phyloP scores from a whole-genome alignment of 169 alveolate species.

The Eimeria zaria region DNA sequence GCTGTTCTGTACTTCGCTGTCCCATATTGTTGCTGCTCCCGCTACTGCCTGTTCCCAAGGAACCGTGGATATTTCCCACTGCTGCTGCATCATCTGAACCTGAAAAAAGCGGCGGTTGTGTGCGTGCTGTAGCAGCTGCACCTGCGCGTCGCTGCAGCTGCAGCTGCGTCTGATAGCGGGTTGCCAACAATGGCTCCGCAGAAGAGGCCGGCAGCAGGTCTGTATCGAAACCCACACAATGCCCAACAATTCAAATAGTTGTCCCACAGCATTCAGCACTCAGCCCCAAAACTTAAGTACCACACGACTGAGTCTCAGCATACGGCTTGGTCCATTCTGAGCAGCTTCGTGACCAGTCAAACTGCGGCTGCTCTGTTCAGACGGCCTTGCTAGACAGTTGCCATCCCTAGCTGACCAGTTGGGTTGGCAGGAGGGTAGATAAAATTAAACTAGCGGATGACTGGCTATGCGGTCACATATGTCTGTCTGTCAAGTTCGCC shows the following conservation, averaged over 20 bases:
- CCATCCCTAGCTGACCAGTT: too few species aligned
- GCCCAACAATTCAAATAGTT: neutral
- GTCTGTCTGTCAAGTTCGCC: neutral
- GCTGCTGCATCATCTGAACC: conserved; percentile 1
- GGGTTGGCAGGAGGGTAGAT: too few species aligned
- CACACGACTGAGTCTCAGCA: neutral
- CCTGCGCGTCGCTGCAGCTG: conserved; percentile 51
- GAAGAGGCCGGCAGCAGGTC: conserved; percentile 23
- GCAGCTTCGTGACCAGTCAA: neutral
- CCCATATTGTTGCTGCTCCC: conserved; percentile 3
- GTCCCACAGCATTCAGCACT: neutral
- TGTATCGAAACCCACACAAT: neutral
- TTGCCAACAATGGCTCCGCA: conserved; percentile 43
- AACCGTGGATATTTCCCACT: neutral
- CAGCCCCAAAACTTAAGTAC: neutral
- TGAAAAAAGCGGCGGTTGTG: neutral
- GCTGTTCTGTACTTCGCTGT: conserved; percentile 17
- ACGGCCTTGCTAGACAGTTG: neutral
- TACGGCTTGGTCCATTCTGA: neutral
- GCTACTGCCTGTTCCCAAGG: neutral
- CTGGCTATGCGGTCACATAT: neutral
- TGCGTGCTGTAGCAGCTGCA: conserved; percentile 1
- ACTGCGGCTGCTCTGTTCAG: neutral
- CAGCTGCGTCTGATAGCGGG: conserved; percentile 32
- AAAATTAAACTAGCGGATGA: neutral